Conservation (phyloP, 2,329 filamentous ascomycete genomes). For the Blumeriella jaapii region DNA sequence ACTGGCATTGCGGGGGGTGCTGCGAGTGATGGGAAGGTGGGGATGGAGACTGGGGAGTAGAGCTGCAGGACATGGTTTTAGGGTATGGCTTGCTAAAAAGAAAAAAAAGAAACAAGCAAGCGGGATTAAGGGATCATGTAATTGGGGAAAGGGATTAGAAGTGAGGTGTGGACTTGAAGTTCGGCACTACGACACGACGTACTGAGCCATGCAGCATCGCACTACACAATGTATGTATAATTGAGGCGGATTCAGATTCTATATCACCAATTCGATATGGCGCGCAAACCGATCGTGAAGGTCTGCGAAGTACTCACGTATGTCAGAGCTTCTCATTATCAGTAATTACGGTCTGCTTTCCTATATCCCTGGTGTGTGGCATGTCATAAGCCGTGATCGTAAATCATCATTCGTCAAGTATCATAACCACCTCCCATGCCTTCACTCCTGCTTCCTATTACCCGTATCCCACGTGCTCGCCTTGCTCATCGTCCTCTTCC, state of each 20-base stretch:
- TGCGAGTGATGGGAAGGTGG: constrained; percentile 18
- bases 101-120: too few relatives aligned
- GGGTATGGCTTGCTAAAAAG: too few relatives aligned
- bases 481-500: constrained; percentile 22
- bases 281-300: neutral
- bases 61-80: neutral
- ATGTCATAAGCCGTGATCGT: constrained; percentile 8
- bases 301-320: neutral
- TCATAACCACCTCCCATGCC: constrained; percentile 2
- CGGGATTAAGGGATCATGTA: too few relatives aligned
- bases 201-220: too few relatives aligned
- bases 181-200: too few relatives aligned
- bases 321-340: too few relatives aligned
- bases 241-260: too few relatives aligned
- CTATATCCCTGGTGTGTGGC: constrained; percentile 1
- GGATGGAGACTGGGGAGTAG: neutral
- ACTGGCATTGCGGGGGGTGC: constrained; percentile 23
- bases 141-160: too few relatives aligned
- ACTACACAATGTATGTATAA: too few relatives aligned
- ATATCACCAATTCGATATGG: too few relatives aligned
- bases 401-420: constrained; percentile 9
- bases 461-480: constrained; percentile 17
- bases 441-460: constrained; percentile 9
- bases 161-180: too few relatives aligned
- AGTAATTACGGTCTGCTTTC: too few relatives aligned